These are phyloP conservation scores for Acanthamoeba castellanii DNA, from an alignment of 208 protist species.

Conservation along the genomic window DNA sequence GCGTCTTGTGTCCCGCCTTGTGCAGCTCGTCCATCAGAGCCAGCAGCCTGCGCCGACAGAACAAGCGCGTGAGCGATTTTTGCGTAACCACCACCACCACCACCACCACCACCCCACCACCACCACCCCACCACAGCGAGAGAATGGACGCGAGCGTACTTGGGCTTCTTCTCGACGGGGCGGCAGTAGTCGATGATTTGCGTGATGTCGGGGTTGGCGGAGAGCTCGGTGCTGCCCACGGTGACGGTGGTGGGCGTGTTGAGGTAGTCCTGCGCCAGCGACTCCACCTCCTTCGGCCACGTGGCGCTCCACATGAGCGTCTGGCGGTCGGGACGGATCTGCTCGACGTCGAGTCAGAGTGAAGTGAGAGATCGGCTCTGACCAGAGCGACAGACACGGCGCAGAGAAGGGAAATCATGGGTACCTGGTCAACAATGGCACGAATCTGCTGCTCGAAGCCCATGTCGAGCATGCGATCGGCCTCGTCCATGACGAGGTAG, in stretches of 20 bases:
- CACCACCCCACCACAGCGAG: background rate
- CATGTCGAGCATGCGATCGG: slow-evolving; percentile 96
- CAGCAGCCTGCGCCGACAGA: slow-evolving; percentile 1
- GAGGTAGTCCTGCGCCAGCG: slow-evolving; percentile 90
- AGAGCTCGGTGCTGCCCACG: slow-evolving; percentile 85
- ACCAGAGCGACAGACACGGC: background rate
- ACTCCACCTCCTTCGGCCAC: slow-evolving; percentile 90
- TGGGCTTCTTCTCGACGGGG: slow-evolving; percentile 77
- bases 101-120: background rate
- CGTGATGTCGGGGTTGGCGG: slow-evolving; percentile 84
- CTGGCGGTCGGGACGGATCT: slow-evolving; percentile 91
- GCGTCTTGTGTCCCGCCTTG: slow-evolving; percentile 88
- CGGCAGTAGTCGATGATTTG: slow-evolving; percentile 84
- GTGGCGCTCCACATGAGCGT: slow-evolving; percentile 94
- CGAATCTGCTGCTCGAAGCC: slow-evolving; percentile 93
- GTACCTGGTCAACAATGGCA: slow-evolving; percentile 82
- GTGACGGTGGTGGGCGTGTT: slow-evolving; percentile 89
- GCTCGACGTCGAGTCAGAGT: background rate
- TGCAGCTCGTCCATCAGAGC: slow-evolving; percentile 69
- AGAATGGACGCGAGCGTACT: background rate
- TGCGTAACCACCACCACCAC: background rate
- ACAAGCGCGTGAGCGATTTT: background rate
- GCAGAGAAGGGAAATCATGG: background rate
- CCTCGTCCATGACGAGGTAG: slow-evolving; percentile 95
- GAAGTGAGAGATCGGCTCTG: background rate